Percentiles rank a stretch among this genome's conserved stretches.
phyloP scores from a whole-genome alignment of 202 grass and related monocot species.

The Brachypodium distachyon region DNA sequence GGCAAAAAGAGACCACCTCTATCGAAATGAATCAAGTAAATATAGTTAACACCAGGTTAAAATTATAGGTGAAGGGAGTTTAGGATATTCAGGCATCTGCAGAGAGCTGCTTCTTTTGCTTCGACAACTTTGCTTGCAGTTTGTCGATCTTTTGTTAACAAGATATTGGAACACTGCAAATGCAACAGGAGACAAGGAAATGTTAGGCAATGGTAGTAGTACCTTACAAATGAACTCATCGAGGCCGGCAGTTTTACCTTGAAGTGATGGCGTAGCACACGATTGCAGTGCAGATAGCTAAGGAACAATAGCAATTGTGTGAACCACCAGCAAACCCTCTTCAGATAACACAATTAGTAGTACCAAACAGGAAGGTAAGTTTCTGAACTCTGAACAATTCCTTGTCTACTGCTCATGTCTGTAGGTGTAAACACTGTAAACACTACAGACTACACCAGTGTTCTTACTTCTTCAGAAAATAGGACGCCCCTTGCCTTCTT shows the following conservation, averaged over 20 bases:
- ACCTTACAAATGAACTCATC: not conserved
- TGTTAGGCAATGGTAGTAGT: not conserved
- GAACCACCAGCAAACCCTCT: slow-evolving; percentile 81
- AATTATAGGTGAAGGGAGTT: too few species aligned
- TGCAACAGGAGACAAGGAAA: not conserved
- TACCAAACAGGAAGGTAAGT: not conserved
- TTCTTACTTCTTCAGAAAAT: slow-evolving; percentile 66
- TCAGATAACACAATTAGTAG: not conserved
- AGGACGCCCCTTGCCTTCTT: slow-evolving; percentile 69
- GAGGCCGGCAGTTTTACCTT: slow-evolving; percentile 28
- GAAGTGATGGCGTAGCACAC: slow-evolving; percentile 74
- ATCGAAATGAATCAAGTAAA: too few species aligned
- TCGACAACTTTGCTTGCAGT: too few species aligned
- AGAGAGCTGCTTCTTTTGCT: too few species aligned
- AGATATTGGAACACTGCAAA: slow-evolving; percentile 83
- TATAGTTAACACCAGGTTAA: too few species aligned
- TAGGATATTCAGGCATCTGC: too few species aligned
- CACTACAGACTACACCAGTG: not conserved
- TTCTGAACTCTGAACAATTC: not conserved
- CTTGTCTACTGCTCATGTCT: not conserved
- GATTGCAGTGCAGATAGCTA: slow-evolving; percentile 84
- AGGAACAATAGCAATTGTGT: slow-evolving; percentile 74
- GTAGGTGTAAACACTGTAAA: not conserved
- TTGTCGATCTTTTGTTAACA: slow-evolving; percentile 77
- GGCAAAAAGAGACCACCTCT: too few species aligned